Evolutionary conservation across 306 rosid species (phyloP), one percentile per base, ranked within the genome.

Genomic region (Acacia confusa): DNA sequence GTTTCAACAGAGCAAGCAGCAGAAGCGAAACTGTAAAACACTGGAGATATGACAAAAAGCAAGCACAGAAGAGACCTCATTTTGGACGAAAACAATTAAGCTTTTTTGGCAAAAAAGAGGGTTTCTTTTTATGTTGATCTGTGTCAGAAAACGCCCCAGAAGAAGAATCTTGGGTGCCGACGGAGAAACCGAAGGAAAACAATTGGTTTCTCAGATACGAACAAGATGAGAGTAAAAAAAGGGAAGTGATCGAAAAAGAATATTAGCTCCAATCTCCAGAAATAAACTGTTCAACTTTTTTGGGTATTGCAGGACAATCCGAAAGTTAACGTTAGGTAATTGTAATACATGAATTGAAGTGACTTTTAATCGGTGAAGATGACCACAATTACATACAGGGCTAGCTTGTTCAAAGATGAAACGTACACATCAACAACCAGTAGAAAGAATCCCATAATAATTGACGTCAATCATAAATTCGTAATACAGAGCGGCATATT

Each of bases 1-100:
- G 38, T 41, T 55, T 94, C 94, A 81, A 84, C 52, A 61, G 98
- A 92, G 84, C 93, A 91, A 67, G 58, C 38, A 32, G 83, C 89
- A 65, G 52, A 20, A 27, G 81, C 27, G 17, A 80, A 74, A 38
- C 76, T 38, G 61, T 78, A 61, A 79, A 85, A 34, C 60, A 84
- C 32, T 5, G 89, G 73, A 78, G 38, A 47, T 24, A 70, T 24
- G 75, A 44, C 13, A 2, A 27, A 27, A 32, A 55, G 66, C 5
- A 28, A 30, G 41, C 43, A 22, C 36, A 2, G 17, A 4, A 40
- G 63, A 72, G 82, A 71, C 68, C 79, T 74, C 82, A 78, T 82
- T 71, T 82, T 45, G 36, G 14, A 8, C 48, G 13, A 60, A 70
- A 25, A 44, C 36, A 70, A 9, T 13, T 6, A 38, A 34, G 6